Conservation (phyloP, 768 basidiomycete genomes). For the Ramaria rubella region DNA sequence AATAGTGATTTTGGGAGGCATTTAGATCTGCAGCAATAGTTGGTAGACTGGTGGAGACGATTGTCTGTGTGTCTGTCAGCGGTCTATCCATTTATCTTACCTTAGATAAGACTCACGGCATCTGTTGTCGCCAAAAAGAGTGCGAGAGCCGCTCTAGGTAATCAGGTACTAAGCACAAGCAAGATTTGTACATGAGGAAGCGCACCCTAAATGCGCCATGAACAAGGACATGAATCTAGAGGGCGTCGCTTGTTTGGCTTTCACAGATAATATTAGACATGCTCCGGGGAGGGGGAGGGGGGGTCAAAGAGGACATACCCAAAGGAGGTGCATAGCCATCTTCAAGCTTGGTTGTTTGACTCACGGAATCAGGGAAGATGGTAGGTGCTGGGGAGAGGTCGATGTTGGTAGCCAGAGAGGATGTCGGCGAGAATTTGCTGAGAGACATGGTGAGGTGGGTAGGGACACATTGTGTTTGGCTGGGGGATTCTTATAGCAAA, state of each 20-base stretch:
- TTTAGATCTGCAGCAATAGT: slow-evolving; percentile 67
- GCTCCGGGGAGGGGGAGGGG: background rate
- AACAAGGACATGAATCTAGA: slow-evolving; percentile 41
- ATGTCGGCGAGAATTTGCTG: background rate
- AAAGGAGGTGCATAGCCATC: background rate
- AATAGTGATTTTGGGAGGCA: slow-evolving; percentile 68
- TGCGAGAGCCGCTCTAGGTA: slow-evolving; percentile 64
- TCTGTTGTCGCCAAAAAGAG: slow-evolving; percentile 85
- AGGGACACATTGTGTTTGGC: no score
- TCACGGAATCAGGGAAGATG: background rate
- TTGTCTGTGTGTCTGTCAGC: slow-evolving; percentile 34
- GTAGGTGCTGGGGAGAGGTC: background rate
- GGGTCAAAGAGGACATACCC: background rate
- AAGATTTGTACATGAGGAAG: slow-evolving; percentile 7
- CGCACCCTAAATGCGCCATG: slow-evolving; percentile 63
- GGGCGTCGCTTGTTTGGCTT: background rate
- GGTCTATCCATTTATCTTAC: slow-evolving; percentile 10
- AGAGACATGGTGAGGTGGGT: no score
- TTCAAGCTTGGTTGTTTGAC: background rate
- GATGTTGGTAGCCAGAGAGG: background rate
- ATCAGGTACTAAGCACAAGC: background rate
- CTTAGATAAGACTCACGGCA: slow-evolving; percentile 43
- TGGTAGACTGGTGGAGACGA: slow-evolving; percentile 79
- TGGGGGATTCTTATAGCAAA: no score
- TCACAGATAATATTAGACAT: background rate